These are phyloP conservation scores for Panicum miliaceum DNA, from an alignment of 176 grass and related monocot species.

Conservation along the genomic window DNA sequence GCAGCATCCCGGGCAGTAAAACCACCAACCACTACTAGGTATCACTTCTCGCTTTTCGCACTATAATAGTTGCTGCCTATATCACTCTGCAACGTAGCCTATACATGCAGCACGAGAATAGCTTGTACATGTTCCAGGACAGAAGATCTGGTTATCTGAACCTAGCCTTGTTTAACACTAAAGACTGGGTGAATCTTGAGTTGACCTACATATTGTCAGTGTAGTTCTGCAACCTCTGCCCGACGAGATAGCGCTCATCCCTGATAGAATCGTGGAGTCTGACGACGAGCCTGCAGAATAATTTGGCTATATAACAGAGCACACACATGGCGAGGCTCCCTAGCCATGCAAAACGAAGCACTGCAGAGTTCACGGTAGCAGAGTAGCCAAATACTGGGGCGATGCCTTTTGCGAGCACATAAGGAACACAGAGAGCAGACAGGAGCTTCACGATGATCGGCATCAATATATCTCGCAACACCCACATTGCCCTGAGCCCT, in stretches of 20 bases:
- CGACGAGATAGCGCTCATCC: constrained; percentile 61
- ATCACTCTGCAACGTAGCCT: background rate
- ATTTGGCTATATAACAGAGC: constrained; percentile 39
- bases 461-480: constrained; percentile 50
- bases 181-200: background rate
- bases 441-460: constrained; percentile 53
- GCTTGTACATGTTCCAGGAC: no score
- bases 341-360: constrained; percentile 62
- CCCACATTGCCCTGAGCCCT: constrained; percentile 40
- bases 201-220: constrained; percentile 20
- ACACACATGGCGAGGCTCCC: constrained; percentile 28
- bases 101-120: background rate
- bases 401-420: constrained; percentile 50
- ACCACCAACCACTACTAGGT: no score
- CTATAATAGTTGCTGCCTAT: no score
- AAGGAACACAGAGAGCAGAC: constrained; percentile 51
- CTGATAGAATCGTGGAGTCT: constrained; percentile 55
- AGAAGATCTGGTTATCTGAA: background rate
- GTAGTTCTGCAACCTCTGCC: constrained; percentile 54
- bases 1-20: no score
- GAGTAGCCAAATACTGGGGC: constrained; percentile 56
- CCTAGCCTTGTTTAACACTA: constrained; percentile 16
- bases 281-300: constrained; percentile 16
- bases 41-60: no score
- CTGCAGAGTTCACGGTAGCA: constrained; percentile 41